Evolutionary conservation across 345 rosid species (phyloP).

Genomic region (Populus davidiana): DNA sequence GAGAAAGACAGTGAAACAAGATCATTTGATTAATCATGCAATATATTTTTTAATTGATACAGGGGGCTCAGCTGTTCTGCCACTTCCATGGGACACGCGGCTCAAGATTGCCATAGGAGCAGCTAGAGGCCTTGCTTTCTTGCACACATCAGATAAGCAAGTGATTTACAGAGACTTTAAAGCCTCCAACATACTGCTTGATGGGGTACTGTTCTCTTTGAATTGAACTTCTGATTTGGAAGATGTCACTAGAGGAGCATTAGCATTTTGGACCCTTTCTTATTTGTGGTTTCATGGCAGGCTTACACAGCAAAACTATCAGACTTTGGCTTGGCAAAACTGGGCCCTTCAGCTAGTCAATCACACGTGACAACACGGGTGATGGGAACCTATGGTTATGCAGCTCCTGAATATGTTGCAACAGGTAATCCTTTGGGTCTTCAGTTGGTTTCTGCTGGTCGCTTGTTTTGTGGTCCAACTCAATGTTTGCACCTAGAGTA

Average conservation of each 20-base stretch:
- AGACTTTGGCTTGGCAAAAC: conserved; percentile 89
- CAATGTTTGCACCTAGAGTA: background rate
- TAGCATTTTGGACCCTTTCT: background rate
- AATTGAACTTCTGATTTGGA: background rate
- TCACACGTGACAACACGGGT: conserved; percentile 95
- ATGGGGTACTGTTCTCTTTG: conserved; percentile 53
- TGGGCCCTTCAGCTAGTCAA: conserved; percentile 95
- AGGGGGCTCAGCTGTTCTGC: conserved; percentile 81
- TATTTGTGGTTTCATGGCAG: conserved; percentile 38
- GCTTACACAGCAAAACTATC: conserved; percentile 81
- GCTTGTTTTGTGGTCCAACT: no score
- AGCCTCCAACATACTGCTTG: conserved; percentile 86
- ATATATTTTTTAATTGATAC: conserved; percentile 11
- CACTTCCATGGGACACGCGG: conserved; percentile 72
- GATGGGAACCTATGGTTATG: conserved; percentile 92
- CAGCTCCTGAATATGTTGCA: conserved; percentile 96
- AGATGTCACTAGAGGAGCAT: background rate
- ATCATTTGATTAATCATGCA: background rate
- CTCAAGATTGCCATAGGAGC: conserved; percentile 81
- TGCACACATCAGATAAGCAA: conserved; percentile 81
- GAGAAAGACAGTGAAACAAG: background rate
- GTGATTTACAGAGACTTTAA: conserved; percentile 91
- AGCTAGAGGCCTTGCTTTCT: conserved; percentile 69
- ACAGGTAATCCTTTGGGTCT: conserved; percentile 50
- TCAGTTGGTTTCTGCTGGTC: conserved; percentile 3